These are phyloP conservation scores for Podospora pseudoanserina DNA, from an alignment of 495 filamentous ascomycete species.

Conservation along the genomic window DNA sequence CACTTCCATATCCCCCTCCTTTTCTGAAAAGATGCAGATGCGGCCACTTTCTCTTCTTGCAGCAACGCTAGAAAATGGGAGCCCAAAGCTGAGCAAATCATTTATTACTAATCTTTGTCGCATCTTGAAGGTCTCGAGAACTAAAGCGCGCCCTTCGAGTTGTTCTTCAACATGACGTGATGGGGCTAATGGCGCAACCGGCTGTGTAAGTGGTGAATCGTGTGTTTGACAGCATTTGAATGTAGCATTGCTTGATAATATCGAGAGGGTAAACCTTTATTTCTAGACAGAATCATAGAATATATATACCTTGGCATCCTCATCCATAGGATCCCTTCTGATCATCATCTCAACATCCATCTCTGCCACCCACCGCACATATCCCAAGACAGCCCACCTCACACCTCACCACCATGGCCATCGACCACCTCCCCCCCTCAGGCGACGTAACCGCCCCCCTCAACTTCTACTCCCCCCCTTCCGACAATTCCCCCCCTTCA, in stretches of 20 bases:
- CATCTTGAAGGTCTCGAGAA: background rate
- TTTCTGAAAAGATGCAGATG: background rate
- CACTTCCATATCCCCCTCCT: background rate
- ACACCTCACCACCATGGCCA: constrained; percentile 4
- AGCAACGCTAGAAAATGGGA: background rate
- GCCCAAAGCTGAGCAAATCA: background rate
- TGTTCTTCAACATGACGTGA: constrained; percentile 9
- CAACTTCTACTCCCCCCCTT: constrained; percentile 64
- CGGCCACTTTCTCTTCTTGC: background rate
- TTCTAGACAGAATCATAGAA: background rate
- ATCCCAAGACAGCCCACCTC: constrained; percentile 1
- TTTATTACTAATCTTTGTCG: background rate
- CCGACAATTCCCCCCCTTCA: constrained; percentile 62
- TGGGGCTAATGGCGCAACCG: constrained; percentile 18
- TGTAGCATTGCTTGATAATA: constrained; percentile 4
- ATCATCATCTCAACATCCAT: background rate
- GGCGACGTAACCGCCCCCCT: constrained; percentile 63
- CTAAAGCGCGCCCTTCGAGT: constrained; percentile 5
- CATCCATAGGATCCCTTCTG: background rate
- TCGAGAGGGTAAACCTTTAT: background rate
- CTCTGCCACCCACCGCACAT: constrained; percentile 31
- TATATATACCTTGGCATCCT: background rate
- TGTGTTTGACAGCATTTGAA: constrained; percentile 13
- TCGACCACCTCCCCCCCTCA: constrained; percentile 47
- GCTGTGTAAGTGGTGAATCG: background rate